These are phyloP conservation scores for Dipteronia sinensis DNA, from an alignment of 345 rosid genomes.

Conservation along the genomic window DNA sequence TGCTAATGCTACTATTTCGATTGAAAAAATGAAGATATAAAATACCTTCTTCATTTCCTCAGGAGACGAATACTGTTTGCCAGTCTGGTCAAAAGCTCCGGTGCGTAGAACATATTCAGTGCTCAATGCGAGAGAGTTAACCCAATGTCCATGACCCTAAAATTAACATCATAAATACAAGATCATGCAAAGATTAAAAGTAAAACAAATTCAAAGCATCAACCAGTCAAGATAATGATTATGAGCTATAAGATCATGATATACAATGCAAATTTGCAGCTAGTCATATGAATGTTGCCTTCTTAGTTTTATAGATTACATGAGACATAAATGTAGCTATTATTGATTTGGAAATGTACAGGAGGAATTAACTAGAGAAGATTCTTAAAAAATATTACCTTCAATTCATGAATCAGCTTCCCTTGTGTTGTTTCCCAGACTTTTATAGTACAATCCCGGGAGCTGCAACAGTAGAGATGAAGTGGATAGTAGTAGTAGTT, in stretches of 20 bases:
- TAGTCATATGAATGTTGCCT: neutral
- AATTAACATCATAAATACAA: constrained; percentile 19
- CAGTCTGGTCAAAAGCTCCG: too few species aligned
- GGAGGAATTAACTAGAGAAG: neutral
- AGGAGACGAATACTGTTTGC: constrained; percentile 65
- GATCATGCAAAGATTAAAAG: neutral
- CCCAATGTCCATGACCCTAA: constrained; percentile 99
- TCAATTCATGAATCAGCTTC: constrained; percentile 91
- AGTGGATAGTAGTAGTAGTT: constrained; percentile 4
- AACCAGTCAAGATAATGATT: neutral
- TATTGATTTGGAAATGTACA: neutral
- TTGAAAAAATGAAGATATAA: neutral
- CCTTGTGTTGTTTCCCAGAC: constrained; percentile 98
- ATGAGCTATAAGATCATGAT: neutral
- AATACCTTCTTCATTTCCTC: constrained; percentile 86
- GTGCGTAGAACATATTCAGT: constrained; percentile 93
- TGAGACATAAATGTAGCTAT: neutral
- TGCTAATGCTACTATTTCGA: neutral
- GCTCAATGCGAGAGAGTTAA: constrained; percentile 92
- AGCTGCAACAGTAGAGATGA: constrained; percentile 46
- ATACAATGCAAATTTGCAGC: neutral
- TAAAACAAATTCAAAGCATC: neutral
- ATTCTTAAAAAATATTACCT: constrained; percentile 47
- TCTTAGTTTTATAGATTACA: neutral
- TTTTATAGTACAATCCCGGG: constrained; percentile 95